phyloP scores from a whole-genome alignment of 1,284 basidiomycete genomes.

The Macrocybe sp. region DNA sequence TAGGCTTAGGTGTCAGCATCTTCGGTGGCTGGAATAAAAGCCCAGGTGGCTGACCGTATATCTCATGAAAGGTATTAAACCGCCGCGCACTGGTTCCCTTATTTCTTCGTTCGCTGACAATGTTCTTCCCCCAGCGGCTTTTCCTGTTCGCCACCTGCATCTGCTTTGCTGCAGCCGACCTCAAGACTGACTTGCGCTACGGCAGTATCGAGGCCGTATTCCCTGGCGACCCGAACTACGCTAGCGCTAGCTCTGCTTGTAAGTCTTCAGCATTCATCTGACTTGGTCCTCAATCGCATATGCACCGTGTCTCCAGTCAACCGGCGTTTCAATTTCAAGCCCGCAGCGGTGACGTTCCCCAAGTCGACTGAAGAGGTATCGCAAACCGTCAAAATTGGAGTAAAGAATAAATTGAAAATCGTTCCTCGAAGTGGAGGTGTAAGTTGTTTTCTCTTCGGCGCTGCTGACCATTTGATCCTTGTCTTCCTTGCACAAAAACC shows the following conservation, averaged over 20 bases:
- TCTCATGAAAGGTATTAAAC: too few relatives aligned
- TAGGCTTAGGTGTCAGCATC: too few relatives aligned
- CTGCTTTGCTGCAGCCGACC: not conserved
- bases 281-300: not conserved
- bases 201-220: not conserved
- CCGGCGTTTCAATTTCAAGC: constrained; percentile 23
- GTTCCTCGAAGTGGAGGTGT: constrained; percentile 39
- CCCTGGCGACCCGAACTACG: not conserved
- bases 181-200: not conserved
- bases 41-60: too few relatives aligned
- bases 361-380: constrained; percentile 36
- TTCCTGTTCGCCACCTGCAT: too few relatives aligned
- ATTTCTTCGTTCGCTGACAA: too few relatives aligned
- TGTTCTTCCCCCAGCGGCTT: too few relatives aligned
- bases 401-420: constrained; percentile 24
- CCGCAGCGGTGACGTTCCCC: constrained; percentile 33
- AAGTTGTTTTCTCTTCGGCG: constrained; percentile 13
- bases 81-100: too few relatives aligned
- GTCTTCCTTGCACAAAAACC: not conserved
- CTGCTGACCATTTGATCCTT: too few relatives aligned
- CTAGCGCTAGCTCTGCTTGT: not conserved
- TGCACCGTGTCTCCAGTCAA: not conserved
- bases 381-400: constrained; percentile 34
- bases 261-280: not conserved
- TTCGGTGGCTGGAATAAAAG: too few relatives aligned